Evolutionary conservation across 768 basidiomycete genomes (phyloP).

Genomic region (Tylopilus vinaceipallidus): DNA sequence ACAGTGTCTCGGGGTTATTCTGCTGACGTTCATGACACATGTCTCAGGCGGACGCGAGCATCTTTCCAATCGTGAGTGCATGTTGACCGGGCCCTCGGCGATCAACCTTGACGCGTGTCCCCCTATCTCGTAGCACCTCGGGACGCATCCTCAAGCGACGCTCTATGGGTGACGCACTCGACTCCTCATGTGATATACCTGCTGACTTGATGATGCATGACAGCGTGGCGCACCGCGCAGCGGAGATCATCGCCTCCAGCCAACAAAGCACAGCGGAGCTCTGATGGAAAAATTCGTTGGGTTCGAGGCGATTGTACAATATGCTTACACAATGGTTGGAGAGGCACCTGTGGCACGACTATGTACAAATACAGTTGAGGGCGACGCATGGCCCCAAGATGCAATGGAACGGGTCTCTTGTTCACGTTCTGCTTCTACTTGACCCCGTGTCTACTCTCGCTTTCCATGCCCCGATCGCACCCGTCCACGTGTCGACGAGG

Average conservation of each 20-base stretch:
- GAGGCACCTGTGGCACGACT: background rate
- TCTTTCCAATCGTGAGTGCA: constrained; percentile 17
- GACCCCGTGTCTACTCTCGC: no score
- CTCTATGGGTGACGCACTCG: constrained; percentile 13
- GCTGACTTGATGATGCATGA: background rate
- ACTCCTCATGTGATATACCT: background rate
- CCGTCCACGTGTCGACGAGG: constrained; percentile 78
- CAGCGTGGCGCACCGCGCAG: constrained; percentile 11
- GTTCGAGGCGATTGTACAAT: no score
- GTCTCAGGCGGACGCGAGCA: constrained; percentile 16
- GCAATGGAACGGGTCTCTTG: background rate
- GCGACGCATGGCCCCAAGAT: background rate
- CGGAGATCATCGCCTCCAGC: constrained; percentile 7
- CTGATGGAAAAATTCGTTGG: background rate
- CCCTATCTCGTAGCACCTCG: constrained; percentile 9
- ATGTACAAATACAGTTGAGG: background rate
- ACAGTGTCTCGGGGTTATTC: background rate
- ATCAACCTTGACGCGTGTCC: no score
- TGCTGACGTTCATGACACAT: background rate
- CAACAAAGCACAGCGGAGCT: background rate
- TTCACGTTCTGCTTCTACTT: no score
- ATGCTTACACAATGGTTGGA: no score
- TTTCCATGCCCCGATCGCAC: constrained; percentile 38
- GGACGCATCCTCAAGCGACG: constrained; percentile 17
- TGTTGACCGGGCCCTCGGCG: no score